A percentile compares a stretch with the other conserved stretches of the same genome.
Evolutionary conservation across 2,329 filamentous ascomycete species (phyloP).

Genomic region (Waltergamsia citrina): DNA sequence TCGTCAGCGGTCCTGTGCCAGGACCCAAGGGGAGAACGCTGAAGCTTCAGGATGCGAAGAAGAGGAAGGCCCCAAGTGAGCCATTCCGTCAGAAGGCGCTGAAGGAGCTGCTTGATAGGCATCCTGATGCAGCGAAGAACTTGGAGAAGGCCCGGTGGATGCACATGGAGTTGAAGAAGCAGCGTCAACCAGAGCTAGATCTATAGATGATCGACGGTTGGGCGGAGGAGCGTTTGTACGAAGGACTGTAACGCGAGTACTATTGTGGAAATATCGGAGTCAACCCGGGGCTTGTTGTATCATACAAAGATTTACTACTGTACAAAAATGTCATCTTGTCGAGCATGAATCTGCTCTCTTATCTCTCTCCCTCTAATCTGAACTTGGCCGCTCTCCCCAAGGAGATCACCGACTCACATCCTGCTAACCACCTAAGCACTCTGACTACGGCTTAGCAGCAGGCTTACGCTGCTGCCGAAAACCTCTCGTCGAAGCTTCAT

Average conservation of each 20-base stretch:
- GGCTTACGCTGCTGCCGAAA: slow-evolving; percentile 45
- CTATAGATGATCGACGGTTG: neutral
- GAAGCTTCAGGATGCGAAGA: slow-evolving; percentile 80
- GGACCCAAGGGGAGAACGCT: slow-evolving; percentile 84
- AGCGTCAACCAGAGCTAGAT: slow-evolving; percentile 11
- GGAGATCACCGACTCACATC: neutral
- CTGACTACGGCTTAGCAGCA: slow-evolving; percentile 19
- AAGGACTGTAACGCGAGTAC: neutral
- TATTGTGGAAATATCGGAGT: slow-evolving; percentile 3
- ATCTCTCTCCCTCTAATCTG: neutral
- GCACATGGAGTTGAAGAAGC: slow-evolving; percentile 45
- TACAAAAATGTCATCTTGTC: slow-evolving; percentile 7
- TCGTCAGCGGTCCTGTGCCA: slow-evolving; percentile 78
- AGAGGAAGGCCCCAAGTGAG: slow-evolving; percentile 56
- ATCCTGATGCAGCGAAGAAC: slow-evolving; percentile 32
- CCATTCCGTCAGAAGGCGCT: slow-evolving; percentile 38
- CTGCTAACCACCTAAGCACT: neutral
- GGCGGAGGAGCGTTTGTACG: neutral
- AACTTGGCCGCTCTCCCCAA: neutral
- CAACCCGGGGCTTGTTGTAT: slow-evolving; percentile 22
- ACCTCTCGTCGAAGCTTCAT: slow-evolving; percentile 33
- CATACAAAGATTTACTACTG: slow-evolving; percentile 16
- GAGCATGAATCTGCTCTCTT: neutral
- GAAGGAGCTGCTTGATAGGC: slow-evolving; percentile 32
- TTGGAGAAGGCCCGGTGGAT: slow-evolving; percentile 37